A percentile compares a stretch with the other conserved stretches of the same genome.
phyloP scores from a whole-genome alignment of 1,139 yeast species.

The Protomyces inouyei region DNA sequence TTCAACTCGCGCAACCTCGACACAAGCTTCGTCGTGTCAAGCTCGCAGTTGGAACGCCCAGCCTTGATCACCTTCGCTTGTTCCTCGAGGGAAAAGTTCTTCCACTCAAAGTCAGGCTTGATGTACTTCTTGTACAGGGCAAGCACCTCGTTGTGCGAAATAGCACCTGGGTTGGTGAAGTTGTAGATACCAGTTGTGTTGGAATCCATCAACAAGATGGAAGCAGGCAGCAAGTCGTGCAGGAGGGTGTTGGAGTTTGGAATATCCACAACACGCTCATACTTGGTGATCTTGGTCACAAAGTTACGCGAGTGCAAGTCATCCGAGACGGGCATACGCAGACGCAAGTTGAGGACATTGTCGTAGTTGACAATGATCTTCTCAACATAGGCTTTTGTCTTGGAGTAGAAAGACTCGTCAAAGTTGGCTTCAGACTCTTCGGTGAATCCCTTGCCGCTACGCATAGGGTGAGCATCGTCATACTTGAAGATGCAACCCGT shows the following conservation, averaged over 20 bases:
- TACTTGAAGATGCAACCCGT: slow-evolving; percentile 27
- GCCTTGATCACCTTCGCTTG: slow-evolving; percentile 28
- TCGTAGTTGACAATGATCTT: slow-evolving; percentile 23
- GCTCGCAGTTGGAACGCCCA: slow-evolving; percentile 27
- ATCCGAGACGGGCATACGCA: slow-evolving; percentile 26
- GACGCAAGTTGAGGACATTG: slow-evolving; percentile 22
- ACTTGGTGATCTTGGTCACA: slow-evolving; percentile 26
- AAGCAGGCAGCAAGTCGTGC: slow-evolving; percentile 21
- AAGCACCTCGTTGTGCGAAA: slow-evolving; percentile 25
- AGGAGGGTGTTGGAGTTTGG: slow-evolving; percentile 26
- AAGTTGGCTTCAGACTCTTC: slow-evolving; percentile 24
- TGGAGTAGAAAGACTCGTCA: slow-evolving; percentile 22
- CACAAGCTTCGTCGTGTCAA: slow-evolving; percentile 42
- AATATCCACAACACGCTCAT: slow-evolving; percentile 22
- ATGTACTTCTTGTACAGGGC: slow-evolving; percentile 25
- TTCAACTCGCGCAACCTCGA: slow-evolving; percentile 38
- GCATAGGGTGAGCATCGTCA: slow-evolving; percentile 25
- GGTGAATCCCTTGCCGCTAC: slow-evolving; percentile 25
- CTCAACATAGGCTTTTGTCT: slow-evolving; percentile 25
- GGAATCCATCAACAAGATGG: slow-evolving; percentile 14
- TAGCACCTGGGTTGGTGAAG: slow-evolving; percentile 27
- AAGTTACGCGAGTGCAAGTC: slow-evolving; percentile 25
- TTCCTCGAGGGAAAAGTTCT: slow-evolving; percentile 26
- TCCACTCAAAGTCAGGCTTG: slow-evolving; percentile 24
- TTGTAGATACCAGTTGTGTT: slow-evolving; percentile 24